Evolutionary conservation across 2,329 filamentous ascomycete genomes (phyloP), one percentile per base, ranked within the genome.

Genomic region (Curvularia sp.): DNA sequence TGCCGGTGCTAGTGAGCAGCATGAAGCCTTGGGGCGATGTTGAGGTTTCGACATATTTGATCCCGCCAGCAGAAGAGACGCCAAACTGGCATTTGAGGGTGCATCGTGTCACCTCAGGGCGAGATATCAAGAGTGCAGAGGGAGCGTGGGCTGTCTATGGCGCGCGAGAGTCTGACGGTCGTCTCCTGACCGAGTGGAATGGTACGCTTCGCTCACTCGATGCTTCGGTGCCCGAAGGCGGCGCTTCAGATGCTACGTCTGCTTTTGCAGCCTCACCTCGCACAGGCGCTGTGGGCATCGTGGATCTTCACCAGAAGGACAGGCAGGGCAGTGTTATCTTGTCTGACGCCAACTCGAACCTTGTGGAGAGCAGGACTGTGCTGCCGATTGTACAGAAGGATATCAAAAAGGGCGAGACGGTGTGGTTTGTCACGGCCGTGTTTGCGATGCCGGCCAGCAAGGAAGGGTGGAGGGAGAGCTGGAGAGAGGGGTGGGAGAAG

Each of bases 341-440:
- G 56, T 89, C 89, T 10, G 91, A 93, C 72, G 89, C 90, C 6
- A 93, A 93, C 78, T 90, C 88, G 47, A 93, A 93, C 76, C 78
- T 93, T 32, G 81, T 92, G 2, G 87, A 92, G 77, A 86, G 87
- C 57, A 80, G 90, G 57, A 92, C 89, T 3, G 82, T 89, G 41
- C 84, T 93, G 65, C 91, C 91, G 23, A 88, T 88, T 28, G 76
- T 93, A 68, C 85, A 87, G 70, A 82, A 84, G 61, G 87, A 85
- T 25, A 73, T 93, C 34, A 78, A 79, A 52, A 80, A 81, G 43
- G 88, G 85, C 0, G 80, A 85, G 66, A 82, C 80, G 27, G 81
- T 80, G 36, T 91, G 88, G 88, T 90, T 91, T 71, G 82, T 89
- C 3, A 87, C 87, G 10, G 90, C 84, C 3, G 85, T 93, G 28